Percentiles rank a stretch among this genome's conserved stretches.
Conservation (phyloP, 2,329 filamentous ascomycete species). For the Talaromyces piceae region DNA sequence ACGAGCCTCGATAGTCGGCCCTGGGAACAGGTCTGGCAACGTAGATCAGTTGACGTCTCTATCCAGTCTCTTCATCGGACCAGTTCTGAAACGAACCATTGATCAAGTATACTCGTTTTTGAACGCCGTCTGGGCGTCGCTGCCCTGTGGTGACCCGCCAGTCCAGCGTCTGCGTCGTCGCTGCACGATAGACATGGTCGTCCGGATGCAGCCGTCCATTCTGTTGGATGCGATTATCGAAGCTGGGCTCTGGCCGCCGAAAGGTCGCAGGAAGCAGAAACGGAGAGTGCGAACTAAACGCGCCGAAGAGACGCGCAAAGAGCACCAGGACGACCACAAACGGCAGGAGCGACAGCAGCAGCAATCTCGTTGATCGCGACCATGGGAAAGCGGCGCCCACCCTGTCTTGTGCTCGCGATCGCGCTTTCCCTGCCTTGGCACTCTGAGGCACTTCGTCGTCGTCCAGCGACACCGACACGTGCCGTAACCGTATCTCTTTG, state of each 20-base stretch:
- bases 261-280: conserved; percentile 14
- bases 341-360: conserved; percentile 1
- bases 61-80: neutral
- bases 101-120: conserved; percentile 44
- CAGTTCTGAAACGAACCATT: conserved; percentile 33
- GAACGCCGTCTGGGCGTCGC: conserved; percentile 44
- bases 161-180: conserved; percentile 26
- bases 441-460: too few species aligned
- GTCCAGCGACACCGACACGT: neutral
- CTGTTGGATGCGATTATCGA: conserved; percentile 5
- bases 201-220: conserved; percentile 33
- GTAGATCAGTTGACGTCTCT: neutral
- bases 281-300: neutral
- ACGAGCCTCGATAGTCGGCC: conserved; percentile 43
- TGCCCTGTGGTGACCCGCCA: conserved; percentile 37
- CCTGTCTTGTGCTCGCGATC: neutral
- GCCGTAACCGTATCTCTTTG: neutral
- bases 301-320: conserved; percentile 4
- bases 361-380: neutral
- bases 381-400: neutral
- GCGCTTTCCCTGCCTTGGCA: too few species aligned
- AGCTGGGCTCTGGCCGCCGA: neutral
- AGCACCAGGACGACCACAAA: conserved; percentile 6
- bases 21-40: conserved; percentile 36
- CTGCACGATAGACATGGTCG: conserved; percentile 32